A percentile compares a stretch with the other conserved stretches of the same genome.
Evolutionary conservation across 106 monocot genomes (phyloP).

Genomic region (Platanthera guangdongensis): DNA sequence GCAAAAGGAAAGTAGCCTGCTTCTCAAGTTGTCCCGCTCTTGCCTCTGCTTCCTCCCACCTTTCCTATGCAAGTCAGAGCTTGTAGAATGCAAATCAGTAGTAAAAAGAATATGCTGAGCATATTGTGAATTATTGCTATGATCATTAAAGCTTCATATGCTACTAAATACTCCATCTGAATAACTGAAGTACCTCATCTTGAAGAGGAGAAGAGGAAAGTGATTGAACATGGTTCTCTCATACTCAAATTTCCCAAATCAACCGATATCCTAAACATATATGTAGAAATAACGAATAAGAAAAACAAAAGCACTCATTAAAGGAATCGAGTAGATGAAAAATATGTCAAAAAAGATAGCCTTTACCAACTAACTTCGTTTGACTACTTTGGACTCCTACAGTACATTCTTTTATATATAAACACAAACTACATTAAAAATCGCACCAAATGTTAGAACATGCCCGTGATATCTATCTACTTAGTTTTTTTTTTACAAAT

Average conservation of each 20-base stretch:
- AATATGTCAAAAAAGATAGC: neutral
- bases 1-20: slow-evolving; percentile 26
- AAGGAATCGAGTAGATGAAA: neutral
- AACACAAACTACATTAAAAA: neutral
- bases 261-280: slow-evolving; percentile 35
- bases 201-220: slow-evolving; percentile 42
- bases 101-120: neutral
- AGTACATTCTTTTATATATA: neutral
- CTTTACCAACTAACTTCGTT: neutral
- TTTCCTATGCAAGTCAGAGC: slow-evolving; percentile 55
- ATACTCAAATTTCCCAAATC: slow-evolving; percentile 35
- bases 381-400: neutral
- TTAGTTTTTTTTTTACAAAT: neutral
- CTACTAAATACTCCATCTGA: neutral
- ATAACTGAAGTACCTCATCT: slow-evolving; percentile 41
- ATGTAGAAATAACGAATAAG: neutral
- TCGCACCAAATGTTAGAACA: neutral
- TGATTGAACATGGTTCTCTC: slow-evolving; percentile 11
- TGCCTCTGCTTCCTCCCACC: slow-evolving; percentile 30
- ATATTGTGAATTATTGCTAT: neutral
- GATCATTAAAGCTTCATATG: neutral
- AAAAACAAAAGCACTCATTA: neutral
- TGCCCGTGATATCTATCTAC: neutral
- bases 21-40: slow-evolving; percentile 33
- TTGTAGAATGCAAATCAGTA: slow-evolving; percentile 7